Base-by-base conservation (phyloP, 306 rosid genomes). In the Cicer yamashitae region DNA sequence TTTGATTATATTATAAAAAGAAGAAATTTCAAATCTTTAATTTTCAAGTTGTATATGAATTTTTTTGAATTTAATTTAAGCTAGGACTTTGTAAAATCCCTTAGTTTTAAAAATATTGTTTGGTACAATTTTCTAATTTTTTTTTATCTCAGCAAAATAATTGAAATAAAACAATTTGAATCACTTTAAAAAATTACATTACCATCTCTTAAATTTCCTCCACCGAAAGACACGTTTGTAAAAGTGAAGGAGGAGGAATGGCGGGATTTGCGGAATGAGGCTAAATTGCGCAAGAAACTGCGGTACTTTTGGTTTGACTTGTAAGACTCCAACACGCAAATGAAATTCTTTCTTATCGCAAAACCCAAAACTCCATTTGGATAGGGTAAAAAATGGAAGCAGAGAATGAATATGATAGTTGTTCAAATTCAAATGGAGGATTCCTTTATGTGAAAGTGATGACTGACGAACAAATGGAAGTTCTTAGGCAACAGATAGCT, bases 391-490 rank as follows among this genome's bases (percentile, higher is more conserved):
- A 40, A 62, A 77, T 82, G 87, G 87, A 82, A 3, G 39, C 51
- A 70, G 85, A 82, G n/a, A 9, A 47, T 1, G 67, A 72, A 15
- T 43, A 4, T 15, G 1, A 25, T 25, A 25, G 30, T 25, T 25
- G 30, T 25, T 25, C 70, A 0, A 77, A 57, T 41, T 10, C 70
- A 1, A 77, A 38, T 50, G 81, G 62, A 0, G 87, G 79, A 63
- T 77, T 82, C 12, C 63, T 88, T 43, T 81, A 44, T 38, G 83
- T 87, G 9, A 89, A 88, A 50, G 96, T 92, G 25, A 88, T 92
- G 97, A 89, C 90, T 0, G 96, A 92, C 20, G 96, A 90, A 37
- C 93, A 92, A 84, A 70, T 90, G 86, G 93, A 92, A 70, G 73
- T 87, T 1, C 87, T 91, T 0, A 52, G 93, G 43, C 86, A 79